Percentiles rank a stretch among this genome's conserved stretches.
phyloP scores from a whole-genome alignment of 1,284 basidiomycete species.

The Naganishia albida region DNA sequence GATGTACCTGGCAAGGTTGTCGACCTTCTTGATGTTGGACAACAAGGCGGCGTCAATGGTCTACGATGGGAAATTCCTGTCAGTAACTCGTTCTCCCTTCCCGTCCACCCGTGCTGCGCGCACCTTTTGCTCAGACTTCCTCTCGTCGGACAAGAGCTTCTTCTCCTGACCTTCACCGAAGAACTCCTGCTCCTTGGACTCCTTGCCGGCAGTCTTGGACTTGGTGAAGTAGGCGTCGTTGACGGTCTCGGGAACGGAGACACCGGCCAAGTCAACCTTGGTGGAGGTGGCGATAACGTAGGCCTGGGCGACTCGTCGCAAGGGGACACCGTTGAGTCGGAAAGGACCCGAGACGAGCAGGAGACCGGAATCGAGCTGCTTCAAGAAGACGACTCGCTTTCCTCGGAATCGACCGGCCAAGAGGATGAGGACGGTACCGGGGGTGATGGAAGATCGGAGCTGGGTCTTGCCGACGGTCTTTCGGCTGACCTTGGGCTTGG shows the following conservation, averaged over 20 bases:
- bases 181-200: constrained; percentile 91
- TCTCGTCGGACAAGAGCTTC: constrained; percentile 84
- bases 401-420: constrained; percentile 97
- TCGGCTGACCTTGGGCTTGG: constrained; percentile 84
- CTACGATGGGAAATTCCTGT: constrained; percentile 34
- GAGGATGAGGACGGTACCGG: constrained; percentile 93
- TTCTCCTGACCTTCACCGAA: constrained; percentile 96
- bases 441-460: constrained; percentile 85
- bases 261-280: constrained; percentile 78
- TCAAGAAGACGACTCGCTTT: constrained; percentile 97
- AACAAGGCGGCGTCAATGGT: constrained; percentile 78
- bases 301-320: constrained; percentile 97
- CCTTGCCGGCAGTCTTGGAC: constrained; percentile 66
- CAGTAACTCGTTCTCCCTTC: background rate
- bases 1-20: constrained; percentile 91
- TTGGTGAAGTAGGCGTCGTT: constrained; percentile 96
- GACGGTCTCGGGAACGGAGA: constrained; percentile 78
- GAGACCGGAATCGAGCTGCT: constrained; percentile 90
- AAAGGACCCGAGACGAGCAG: constrained; percentile 96
- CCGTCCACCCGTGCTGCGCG: constrained; percentile 22
- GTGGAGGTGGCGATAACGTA: constrained; percentile 99
- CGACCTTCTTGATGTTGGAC: constrained; percentile 87
- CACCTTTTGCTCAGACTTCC: constrained; percentile 89
- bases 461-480: constrained; percentile 71
- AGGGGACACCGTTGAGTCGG: constrained; percentile 91